Base-by-base conservation (phyloP, 768 basidiomycete genomes). In the Xerocomus brunneocitrinus region DNA sequence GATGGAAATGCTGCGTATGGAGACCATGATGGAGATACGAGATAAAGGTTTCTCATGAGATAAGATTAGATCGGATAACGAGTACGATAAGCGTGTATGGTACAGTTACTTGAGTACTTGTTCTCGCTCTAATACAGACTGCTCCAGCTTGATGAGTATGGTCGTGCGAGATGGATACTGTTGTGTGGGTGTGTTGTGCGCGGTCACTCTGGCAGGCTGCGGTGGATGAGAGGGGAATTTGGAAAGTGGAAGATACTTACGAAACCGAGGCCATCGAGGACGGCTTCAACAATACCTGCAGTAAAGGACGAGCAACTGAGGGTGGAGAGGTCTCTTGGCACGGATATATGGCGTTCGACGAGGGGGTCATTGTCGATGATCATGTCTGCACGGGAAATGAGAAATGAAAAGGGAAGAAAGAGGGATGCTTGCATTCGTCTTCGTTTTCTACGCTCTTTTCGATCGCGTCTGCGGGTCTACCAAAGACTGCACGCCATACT, bases 231-330 rank as follows among this genome's bases (percentile, higher is more conserved):
- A 46, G 7, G 57, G 39, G 30, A 13, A 40, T 13, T 28, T 8
- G 48, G 45, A 58, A 43, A 32, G 16, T 41, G 19, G 28, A 35
- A 8, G 50, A 5, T n/a, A 82, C 92, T 65, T 66, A 97, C 95
- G 62, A 98, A 93, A 54, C 92, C 91, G 25, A 95, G 76, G 1
- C 93, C 94, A 67, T 98, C 95, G 58, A 98, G 76, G 14, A 95
- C 91, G 10, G 95, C 97, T 72, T 99, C 97, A 12, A 99, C 95
- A 46, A 99, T 85, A 1, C 97, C 97, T 10, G 97, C 97, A 0
- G 93, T 92, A 66, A 95, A 89, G 3, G 97, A 98, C n/a, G 93
- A 97, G 65, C 94, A 98, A 62, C 89, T 95, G 36, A 99, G 78
- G 63, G 89, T 85, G 63, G 85, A 90, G 83, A 99, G 85, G 66